Percentiles rank a stretch among this genome's conserved stretches.
Conservation (phyloP, 352 stramenopile species). For the Thraustochytrium striatum region DNA sequence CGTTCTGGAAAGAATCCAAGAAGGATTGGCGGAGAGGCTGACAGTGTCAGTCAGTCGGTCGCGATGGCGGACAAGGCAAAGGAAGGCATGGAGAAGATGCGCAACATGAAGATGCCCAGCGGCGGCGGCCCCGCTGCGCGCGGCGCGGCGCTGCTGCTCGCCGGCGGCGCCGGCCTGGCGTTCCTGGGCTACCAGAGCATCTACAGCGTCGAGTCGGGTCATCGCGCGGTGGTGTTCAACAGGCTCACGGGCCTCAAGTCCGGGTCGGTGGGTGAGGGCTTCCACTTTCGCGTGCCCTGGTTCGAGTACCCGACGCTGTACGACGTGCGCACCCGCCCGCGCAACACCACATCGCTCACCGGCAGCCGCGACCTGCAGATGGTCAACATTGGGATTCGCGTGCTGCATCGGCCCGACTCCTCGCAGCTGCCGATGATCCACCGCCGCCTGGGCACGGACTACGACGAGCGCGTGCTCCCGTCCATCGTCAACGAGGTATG, state of each 20-base stretch:
- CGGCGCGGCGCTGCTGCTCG: slow-evolving; percentile 14
- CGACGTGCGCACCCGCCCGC: slow-evolving; percentile 40
- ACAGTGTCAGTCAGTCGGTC: too few relatives aligned
- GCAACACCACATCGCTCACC: slow-evolving; percentile 41
- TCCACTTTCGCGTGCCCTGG: slow-evolving; percentile 41
- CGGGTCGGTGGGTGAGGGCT: slow-evolving; percentile 31
- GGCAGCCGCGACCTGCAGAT: slow-evolving; percentile 52
- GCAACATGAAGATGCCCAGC: slow-evolving; percentile 42
- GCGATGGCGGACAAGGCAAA: slow-evolving; percentile 45
- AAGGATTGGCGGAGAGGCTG: too few relatives aligned
- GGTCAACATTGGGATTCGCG: slow-evolving; percentile 50
- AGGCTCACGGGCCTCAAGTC: slow-evolving; percentile 31
- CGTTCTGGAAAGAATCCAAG: too few relatives aligned
- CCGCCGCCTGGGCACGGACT: slow-evolving; percentile 49
- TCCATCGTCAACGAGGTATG: slow-evolving; percentile 91
- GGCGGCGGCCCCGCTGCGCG: slow-evolving; percentile 1
- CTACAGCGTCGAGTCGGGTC: slow-evolving; percentile 38
- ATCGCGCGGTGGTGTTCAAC: slow-evolving; percentile 50
- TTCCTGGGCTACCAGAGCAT: slow-evolving; percentile 26
- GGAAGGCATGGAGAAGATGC: slow-evolving; percentile 43
- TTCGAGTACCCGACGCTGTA: slow-evolving; percentile 49
- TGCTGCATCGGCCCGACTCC: not conserved
- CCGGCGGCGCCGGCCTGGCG: slow-evolving; percentile 18
- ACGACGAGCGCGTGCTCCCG: slow-evolving; percentile 55
- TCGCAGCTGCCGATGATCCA: slow-evolving; percentile 21